phyloP scores from a whole-genome alignment of 768 basidiomycete species.

The Boletus rubroflammeus region DNA sequence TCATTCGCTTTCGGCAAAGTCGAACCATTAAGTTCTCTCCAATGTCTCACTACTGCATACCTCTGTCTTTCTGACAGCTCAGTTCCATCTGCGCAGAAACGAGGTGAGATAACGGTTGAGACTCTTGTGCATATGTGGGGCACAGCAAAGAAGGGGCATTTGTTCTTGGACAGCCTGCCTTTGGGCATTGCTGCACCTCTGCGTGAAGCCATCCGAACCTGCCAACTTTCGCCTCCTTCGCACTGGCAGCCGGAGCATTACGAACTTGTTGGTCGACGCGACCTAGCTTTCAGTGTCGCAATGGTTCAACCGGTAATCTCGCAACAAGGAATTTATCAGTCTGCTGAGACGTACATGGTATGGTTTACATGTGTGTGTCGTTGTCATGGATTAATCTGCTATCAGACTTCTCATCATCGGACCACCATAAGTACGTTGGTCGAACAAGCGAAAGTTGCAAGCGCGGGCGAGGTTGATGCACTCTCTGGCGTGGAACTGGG shows the following conservation, averaged over 20 bases:
- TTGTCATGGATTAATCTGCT: slow-evolving; percentile 8
- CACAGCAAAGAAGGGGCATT: slow-evolving; percentile 39
- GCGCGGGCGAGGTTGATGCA: slow-evolving; percentile 51
- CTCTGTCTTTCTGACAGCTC: slow-evolving; percentile 54
- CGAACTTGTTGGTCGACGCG: slow-evolving; percentile 31
- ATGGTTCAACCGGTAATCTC: slow-evolving; percentile 29
- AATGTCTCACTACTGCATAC: slow-evolving; percentile 55
- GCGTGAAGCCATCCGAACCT: slow-evolving; percentile 79
- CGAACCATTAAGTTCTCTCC: slow-evolving; percentile 55
- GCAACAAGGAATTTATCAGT: slow-evolving; percentile 30
- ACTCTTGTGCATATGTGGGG: slow-evolving; percentile 45
- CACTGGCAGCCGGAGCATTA: slow-evolving; percentile 58
- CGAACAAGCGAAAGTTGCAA: slow-evolving; percentile 46
- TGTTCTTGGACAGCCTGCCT: slow-evolving; percentile 55
- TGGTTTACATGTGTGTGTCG: background rate
- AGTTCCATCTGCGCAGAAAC: slow-evolving; percentile 49
- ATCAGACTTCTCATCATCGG: slow-evolving; percentile 49
- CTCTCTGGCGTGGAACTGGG: slow-evolving; percentile 72
- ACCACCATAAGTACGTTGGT: slow-evolving; percentile 51
- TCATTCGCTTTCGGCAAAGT: slow-evolving; percentile 60
- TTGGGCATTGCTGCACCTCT: slow-evolving; percentile 75
- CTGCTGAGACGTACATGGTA: slow-evolving; percentile 34
- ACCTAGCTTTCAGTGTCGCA: slow-evolving; percentile 31
- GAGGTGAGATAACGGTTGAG: slow-evolving; percentile 63
- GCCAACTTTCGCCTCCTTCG: slow-evolving; percentile 72